phyloP scores from a whole-genome alignment of 108 stramenopile genomes.

The Cylindrotheca fusiformis region DNA sequence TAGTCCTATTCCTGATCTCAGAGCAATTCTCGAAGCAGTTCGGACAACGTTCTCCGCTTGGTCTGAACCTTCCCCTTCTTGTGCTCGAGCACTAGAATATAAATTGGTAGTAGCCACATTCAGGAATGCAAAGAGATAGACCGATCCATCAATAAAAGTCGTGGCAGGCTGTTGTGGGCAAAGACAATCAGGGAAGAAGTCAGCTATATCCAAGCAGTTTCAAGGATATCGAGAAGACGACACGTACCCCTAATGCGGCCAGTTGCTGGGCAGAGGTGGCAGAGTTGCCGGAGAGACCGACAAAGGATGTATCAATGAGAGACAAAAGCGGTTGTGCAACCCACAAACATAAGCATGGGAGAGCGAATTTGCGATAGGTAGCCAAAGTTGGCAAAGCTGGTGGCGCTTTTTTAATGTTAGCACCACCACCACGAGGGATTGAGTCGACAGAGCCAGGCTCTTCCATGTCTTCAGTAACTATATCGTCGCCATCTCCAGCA shows the following conservation, averaged over 20 bases:
- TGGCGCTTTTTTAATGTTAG: slow-evolving; percentile 13
- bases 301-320: slow-evolving; percentile 82
- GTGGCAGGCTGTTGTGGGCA: slow-evolving; percentile 63
- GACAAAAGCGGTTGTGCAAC: slow-evolving; percentile 77
- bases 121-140: slow-evolving; percentile 83
- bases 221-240: not conserved
- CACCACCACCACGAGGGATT: slow-evolving; percentile 30
- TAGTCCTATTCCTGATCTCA: slow-evolving; percentile 66
- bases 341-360: slow-evolving; percentile 81
- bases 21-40: slow-evolving; percentile 63
- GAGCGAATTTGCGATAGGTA: slow-evolving; percentile 65
- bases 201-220: slow-evolving; percentile 21
- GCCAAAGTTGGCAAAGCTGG: slow-evolving; percentile 55
- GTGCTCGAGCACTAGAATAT: slow-evolving; percentile 71
- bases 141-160: slow-evolving; percentile 85
- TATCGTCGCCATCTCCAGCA: slow-evolving; percentile 5
- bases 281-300: slow-evolving; percentile 63
- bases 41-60: slow-evolving; percentile 71
- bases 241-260: slow-evolving; percentile 34
- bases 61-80: slow-evolving; percentile 29
- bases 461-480: not conserved
- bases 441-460: no score
- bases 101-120: slow-evolving; percentile 90
- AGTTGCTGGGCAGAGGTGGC: slow-evolving; percentile 34
- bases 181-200: no score